A percentile compares a stretch with the other conserved stretches of the same genome.
Evolutionary conservation across 306 rosid genomes (phyloP).

Genomic region (Inga leiocalycina): DNA sequence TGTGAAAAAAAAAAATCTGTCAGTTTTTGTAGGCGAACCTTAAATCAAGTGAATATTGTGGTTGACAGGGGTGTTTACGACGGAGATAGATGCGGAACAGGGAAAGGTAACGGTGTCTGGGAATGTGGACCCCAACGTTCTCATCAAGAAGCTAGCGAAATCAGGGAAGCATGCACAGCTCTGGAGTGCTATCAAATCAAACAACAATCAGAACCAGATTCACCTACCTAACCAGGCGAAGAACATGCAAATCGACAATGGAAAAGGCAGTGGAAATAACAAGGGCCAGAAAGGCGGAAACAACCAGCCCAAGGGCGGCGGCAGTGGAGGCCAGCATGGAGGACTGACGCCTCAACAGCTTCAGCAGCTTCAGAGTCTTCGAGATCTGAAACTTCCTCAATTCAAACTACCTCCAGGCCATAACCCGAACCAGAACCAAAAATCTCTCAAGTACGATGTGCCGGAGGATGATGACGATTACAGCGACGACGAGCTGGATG

Average conservation of each 20-base stretch:
- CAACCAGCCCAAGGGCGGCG: slow-evolving; percentile 50
- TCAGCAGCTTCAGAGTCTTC: slow-evolving; percentile 52
- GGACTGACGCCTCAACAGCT: slow-evolving; percentile 30
- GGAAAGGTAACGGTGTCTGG: slow-evolving; percentile 93
- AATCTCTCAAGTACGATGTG: slow-evolving; percentile 44
- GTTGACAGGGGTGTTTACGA: slow-evolving; percentile 78
- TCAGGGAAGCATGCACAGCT: slow-evolving; percentile 94
- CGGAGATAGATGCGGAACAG: slow-evolving; percentile 84
- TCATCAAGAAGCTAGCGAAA: slow-evolving; percentile 84
- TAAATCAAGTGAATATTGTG: neutral
- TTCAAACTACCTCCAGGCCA: slow-evolving; percentile 45
- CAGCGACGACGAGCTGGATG: slow-evolving; percentile 44
- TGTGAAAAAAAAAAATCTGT: neutral
- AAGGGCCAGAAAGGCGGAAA: slow-evolving; percentile 56
- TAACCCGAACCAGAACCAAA: slow-evolving; percentile 41
- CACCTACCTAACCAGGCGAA: slow-evolving; percentile 53
- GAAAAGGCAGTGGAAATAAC: slow-evolving; percentile 43
- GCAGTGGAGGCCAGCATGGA: neutral
- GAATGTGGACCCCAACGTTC: slow-evolving; percentile 80
- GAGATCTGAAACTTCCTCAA: slow-evolving; percentile 60
- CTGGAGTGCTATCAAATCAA: slow-evolving; percentile 65
- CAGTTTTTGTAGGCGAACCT: neutral
- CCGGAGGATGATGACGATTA: slow-evolving; percentile 42
- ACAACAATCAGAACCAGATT: slow-evolving; percentile 39
- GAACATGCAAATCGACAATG: slow-evolving; percentile 57